Base-by-base conservation (phyloP, 441 rosid genomes). In the Erysimum cheiri region DNA sequence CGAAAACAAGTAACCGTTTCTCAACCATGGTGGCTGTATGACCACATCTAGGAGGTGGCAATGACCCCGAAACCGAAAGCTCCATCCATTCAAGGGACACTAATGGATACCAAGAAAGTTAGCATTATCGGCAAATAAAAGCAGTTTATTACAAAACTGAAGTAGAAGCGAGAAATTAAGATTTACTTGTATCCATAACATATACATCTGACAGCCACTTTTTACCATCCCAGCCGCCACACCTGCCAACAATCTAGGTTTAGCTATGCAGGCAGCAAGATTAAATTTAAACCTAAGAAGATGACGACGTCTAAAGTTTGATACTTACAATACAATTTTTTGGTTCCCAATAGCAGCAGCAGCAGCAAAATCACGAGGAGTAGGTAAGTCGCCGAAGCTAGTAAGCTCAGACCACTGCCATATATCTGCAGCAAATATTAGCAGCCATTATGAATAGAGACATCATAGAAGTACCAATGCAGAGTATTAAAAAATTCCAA, bases 341-440 rank as follows among this genome's bases (percentile, higher is more conserved):
- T 69, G 85, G 79, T 78, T 93, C 59, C 96, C 99, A 74, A 96
- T 84, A 47, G 96, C 88, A 67, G 99, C 86, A 49, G 93, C 96
- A 19, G 97, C 96, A 78, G 98, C 81, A 74, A 96, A 96, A 73
- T 93, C 98, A 70, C 98, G 84, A 47, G 88, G 84, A n/a, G 98
- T 85, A 76, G 99, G 97, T 72, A 96, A 83, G 84, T 91, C 98
- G 55, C 97, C 98, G 9, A 88, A 91, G 77, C 96, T 87, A 36
- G 94, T 86, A 62, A 93, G 85, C 78, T 96, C 98, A 48, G 98
- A 89, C 99, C 98, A 96, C 76, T 96, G 98, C 99, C 99, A 96
- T 80, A 89, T 91, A 78, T 96, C 98, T 96, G 85, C 67, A 82
- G 77, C 24, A 73, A 67, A 55, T 31, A 49, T 52, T 11, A 69